phyloP scores from a whole-genome alignment of 1,284 basidiomycete genomes.

The Thelephora terrestris region DNA sequence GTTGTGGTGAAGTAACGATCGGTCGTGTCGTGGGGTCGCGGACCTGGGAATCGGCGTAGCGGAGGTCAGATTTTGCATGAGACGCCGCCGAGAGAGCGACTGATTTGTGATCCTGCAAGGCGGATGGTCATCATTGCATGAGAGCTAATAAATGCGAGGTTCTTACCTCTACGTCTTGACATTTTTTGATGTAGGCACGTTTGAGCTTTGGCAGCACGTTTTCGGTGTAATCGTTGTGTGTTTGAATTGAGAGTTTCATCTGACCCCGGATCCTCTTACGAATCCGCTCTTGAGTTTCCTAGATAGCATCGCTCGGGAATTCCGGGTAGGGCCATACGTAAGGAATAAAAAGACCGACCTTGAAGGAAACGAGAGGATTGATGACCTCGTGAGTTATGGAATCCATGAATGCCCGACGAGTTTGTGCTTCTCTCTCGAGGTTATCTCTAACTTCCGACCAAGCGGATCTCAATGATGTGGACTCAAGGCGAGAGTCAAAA shows the following conservation, averaged over 20 bases:
- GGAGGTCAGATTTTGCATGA: slow-evolving; percentile 9
- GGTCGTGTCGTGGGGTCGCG: slow-evolving; percentile 22
- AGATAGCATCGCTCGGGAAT: slow-evolving; percentile 3
- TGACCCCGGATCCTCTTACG: slow-evolving; percentile 86
- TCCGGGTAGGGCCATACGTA: background rate
- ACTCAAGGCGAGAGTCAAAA: slow-evolving; percentile 45
- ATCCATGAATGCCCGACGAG: slow-evolving; percentile 64
- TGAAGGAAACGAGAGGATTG: slow-evolving; percentile 52
- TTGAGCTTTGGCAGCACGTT: slow-evolving; percentile 69
- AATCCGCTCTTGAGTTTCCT: slow-evolving; percentile 84
- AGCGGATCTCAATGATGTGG: slow-evolving; percentile 48
- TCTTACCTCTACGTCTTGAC: slow-evolving; percentile 70
- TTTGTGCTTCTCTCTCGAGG: slow-evolving; percentile 77
- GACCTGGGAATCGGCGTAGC: background rate
- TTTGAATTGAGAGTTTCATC: slow-evolving; percentile 60
- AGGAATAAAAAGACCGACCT: slow-evolving; percentile 33
- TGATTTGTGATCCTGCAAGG: slow-evolving; percentile 49
- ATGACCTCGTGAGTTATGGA: slow-evolving; percentile 68
- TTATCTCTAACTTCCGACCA: slow-evolving; percentile 82
- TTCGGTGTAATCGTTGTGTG: slow-evolving; percentile 75
- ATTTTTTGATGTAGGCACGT: slow-evolving; percentile 68
- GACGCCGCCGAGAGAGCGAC: slow-evolving; percentile 31
- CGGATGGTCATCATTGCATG: background rate
- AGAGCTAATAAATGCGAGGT: background rate
- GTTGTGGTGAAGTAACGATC: slow-evolving; percentile 55